phyloP scores from a whole-genome alignment of 1,139 yeast genomes.

The Arxiozyma telluris region DNA sequence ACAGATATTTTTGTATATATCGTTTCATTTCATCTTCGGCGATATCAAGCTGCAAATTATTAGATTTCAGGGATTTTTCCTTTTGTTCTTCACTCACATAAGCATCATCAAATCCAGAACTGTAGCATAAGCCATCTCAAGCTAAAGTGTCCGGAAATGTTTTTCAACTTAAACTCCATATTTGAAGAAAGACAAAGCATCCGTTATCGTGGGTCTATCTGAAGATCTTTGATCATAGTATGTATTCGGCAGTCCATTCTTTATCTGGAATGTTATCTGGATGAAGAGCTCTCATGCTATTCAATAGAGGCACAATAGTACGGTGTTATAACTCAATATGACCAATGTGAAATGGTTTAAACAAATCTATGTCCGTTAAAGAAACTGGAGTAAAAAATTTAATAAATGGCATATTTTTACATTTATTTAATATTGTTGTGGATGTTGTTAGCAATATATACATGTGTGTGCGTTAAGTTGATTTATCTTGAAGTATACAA shows the following conservation, averaged over 20 bases:
- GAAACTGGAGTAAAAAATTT: conserved; percentile 24
- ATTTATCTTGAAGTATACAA: too few relatives aligned
- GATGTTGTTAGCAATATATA: background rate
- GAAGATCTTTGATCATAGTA: conserved; percentile 31
- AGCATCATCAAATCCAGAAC: conserved; percentile 28
- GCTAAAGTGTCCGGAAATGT: conserved; percentile 39
- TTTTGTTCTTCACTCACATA: conserved; percentile 31
- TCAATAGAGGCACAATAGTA: conserved; percentile 42
- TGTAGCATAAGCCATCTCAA: conserved; percentile 29
- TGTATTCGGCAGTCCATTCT: conserved; percentile 25
- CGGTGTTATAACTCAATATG: conserved; percentile 33
- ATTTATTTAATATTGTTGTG: background rate
- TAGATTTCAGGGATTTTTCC: conserved; percentile 26
- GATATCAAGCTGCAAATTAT: conserved; percentile 29
- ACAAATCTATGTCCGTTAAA: conserved; percentile 35
- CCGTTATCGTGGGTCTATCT: conserved; percentile 45
- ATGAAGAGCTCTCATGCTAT: conserved; percentile 37
- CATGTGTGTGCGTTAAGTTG: too few relatives aligned
- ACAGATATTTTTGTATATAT: conserved; percentile 29
- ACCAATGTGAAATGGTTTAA: conserved; percentile 44
- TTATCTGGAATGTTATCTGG: conserved; percentile 21
- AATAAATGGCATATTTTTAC: conserved; percentile 21
- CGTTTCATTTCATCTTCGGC: conserved; percentile 33
- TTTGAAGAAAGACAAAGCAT: conserved; percentile 43
- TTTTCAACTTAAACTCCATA: conserved; percentile 53